Evolutionary conservation across 768 basidiomycete species (phyloP).

Genomic region (Pholiota microspora): DNA sequence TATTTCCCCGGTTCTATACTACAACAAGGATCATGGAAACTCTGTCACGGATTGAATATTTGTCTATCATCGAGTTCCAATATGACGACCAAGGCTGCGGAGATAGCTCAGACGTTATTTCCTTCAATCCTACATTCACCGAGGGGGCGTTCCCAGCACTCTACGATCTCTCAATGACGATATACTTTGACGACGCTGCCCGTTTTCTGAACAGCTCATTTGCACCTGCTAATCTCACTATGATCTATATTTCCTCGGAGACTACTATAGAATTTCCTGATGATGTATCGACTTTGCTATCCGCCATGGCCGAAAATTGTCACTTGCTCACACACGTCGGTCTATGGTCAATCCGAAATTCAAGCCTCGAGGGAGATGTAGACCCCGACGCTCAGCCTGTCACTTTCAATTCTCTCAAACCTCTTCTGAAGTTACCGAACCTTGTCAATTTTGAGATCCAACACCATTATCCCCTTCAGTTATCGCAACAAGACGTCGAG

Average conservation of each 20-base stretch:
- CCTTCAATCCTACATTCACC: constrained; percentile 41
- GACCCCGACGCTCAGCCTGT: constrained; percentile 26
- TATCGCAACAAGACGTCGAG: constrained; percentile 43
- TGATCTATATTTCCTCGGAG: constrained; percentile 51
- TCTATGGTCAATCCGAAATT: constrained; percentile 33
- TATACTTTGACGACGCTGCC: constrained; percentile 40
- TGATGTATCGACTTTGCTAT: constrained; percentile 40
- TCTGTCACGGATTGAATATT: constrained; percentile 40
- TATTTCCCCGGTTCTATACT: constrained; percentile 50
- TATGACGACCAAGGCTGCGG: constrained; percentile 50
- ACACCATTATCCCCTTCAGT: constrained; percentile 35
- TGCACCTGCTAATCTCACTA: constrained; percentile 46
- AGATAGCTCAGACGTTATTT: constrained; percentile 36
- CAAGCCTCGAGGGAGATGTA: constrained; percentile 13
- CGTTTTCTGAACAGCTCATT: constrained; percentile 42
- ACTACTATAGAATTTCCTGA: constrained; percentile 37
- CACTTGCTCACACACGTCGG: constrained; percentile 44
- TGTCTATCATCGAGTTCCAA: constrained; percentile 52
- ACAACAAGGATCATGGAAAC: constrained; percentile 46
- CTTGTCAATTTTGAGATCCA: constrained; percentile 34
- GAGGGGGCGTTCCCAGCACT: constrained; percentile 54
- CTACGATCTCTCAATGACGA: constrained; percentile 49
- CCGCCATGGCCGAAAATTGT: constrained; percentile 44
- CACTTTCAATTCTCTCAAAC: constrained; percentile 32
- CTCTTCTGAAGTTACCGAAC: constrained; percentile 31